Evolutionary conservation across 768 basidiomycete species (phyloP).

Genomic region (Macrocybe gigantea): DNA sequence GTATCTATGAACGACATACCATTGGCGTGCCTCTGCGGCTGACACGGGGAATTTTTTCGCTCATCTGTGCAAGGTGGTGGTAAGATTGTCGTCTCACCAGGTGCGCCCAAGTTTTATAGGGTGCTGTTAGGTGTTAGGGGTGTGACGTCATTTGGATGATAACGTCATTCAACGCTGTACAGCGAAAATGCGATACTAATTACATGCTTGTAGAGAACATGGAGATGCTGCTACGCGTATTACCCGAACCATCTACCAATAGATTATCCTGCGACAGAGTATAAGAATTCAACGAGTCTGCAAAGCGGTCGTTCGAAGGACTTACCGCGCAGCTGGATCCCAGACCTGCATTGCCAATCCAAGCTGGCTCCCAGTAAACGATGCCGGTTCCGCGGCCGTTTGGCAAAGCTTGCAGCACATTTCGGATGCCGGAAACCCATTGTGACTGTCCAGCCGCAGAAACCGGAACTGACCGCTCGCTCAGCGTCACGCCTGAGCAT

Average conservation of each 20-base stretch:
- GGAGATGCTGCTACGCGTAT: constrained; percentile 29
- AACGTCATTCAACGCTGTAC: background rate
- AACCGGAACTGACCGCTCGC: constrained; percentile 39
- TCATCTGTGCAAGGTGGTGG: no score
- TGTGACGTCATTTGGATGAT: background rate
- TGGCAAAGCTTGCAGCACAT: constrained; percentile 37
- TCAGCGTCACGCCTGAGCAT: constrained; percentile 40
- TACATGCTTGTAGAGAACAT: constrained; percentile 34
- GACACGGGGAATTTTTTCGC: no score
- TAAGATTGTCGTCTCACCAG: no score
- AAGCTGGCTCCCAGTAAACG: constrained; percentile 66
- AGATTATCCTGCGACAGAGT: constrained; percentile 34
- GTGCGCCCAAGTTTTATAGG: no score
- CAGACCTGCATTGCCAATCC: constrained; percentile 50
- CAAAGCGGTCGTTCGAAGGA: background rate
- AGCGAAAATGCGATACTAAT: background rate
- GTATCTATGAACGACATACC: constrained; percentile 1
- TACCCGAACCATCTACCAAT: constrained; percentile 44
- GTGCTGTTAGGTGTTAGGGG: background rate
- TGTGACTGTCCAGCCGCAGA: constrained; percentile 45
- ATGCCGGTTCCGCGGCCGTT: constrained; percentile 43
- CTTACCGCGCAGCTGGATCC: constrained; percentile 37
- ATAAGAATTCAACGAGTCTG: background rate
- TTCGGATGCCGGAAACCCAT: constrained; percentile 47
- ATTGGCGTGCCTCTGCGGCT: constrained; percentile 12